Evolutionary conservation across 2,329 filamentous ascomycete genomes (phyloP).

Genomic region (Neurospora sp.): DNA sequence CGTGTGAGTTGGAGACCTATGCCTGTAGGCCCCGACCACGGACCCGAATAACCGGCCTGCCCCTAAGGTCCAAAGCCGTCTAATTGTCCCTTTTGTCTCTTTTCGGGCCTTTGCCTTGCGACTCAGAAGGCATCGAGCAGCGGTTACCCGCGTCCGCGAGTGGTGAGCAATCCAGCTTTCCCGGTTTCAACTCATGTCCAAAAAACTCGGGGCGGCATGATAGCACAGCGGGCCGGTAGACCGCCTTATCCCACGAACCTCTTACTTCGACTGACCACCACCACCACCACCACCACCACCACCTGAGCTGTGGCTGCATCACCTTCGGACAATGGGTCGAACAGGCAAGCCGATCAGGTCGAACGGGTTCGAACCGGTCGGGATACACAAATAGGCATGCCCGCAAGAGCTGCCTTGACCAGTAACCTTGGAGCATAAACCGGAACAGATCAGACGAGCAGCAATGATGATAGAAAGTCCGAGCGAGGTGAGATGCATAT

Average conservation of each 20-base stretch:
- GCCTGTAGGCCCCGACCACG: neutral
- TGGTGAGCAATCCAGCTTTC: neutral
- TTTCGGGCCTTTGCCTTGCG: neutral
- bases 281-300: neutral
- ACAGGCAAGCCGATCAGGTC: neutral
- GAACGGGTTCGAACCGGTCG: neutral
- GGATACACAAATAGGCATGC: neutral
- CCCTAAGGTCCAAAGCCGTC: neutral
- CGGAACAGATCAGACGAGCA: neutral
- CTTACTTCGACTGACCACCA: neutral
- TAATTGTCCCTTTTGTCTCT: neutral
- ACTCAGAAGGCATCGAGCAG: neutral
- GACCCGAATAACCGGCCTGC: neutral
- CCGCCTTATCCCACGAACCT: conserved; percentile 6
- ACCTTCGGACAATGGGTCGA: conserved; percentile 1
- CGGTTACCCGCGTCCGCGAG: neutral
- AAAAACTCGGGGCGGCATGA: neutral
- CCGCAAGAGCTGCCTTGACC: neutral
- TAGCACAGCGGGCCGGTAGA: conserved; percentile 13
- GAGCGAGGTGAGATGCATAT: neutral
- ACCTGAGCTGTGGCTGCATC: conserved; percentile 2
- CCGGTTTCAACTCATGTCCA: neutral
- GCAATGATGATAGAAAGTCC: neutral
- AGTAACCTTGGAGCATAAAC: neutral
- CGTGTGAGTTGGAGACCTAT: neutral